Evolutionary conservation across 495 filamentous ascomycete genomes (phyloP).

Genomic region (Tuber magnatum): DNA sequence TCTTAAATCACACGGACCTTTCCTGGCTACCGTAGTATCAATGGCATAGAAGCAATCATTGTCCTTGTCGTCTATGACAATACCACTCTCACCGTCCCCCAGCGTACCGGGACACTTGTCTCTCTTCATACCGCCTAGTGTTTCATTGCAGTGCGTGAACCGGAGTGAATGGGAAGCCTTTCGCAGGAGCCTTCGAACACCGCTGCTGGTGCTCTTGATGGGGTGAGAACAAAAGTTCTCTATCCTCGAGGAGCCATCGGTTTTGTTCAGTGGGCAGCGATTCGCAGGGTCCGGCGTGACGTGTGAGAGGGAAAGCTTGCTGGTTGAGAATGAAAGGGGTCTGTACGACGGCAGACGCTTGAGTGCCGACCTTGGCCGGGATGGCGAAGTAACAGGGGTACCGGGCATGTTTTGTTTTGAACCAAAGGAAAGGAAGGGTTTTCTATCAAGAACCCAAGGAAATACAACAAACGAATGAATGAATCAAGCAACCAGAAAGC

Average conservation of each 20-base stretch:
- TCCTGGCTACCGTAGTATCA: slow-evolving; percentile 36
- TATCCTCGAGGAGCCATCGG: slow-evolving; percentile 28
- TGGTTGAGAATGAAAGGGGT: slow-evolving; percentile 34
- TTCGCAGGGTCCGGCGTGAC: slow-evolving; percentile 26
- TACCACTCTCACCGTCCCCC: slow-evolving; percentile 41
- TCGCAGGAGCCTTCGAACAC: slow-evolving; percentile 35
- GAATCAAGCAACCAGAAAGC: not conserved
- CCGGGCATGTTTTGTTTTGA: slow-evolving; percentile 25
- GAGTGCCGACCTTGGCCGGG: slow-evolving; percentile 30
- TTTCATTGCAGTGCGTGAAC: slow-evolving; percentile 28
- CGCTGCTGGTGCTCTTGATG: slow-evolving; percentile 34
- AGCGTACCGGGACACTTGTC: slow-evolving; percentile 32
- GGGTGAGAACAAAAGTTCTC: slow-evolving; percentile 32
- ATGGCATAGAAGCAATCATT: slow-evolving; percentile 31
- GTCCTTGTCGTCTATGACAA: slow-evolving; percentile 38
- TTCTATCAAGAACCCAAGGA: slow-evolving; percentile 15
- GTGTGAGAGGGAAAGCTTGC: slow-evolving; percentile 34
- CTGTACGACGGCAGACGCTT: slow-evolving; percentile 35
- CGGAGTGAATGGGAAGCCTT: slow-evolving; percentile 36
- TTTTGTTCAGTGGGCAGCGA: not conserved
- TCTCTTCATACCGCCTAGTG: slow-evolving; percentile 32
- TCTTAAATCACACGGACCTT: slow-evolving; percentile 27
- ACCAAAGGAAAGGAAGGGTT: slow-evolving; percentile 31
- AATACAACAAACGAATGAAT: not conserved
- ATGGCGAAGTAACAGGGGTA: slow-evolving; percentile 28